Percentiles rank a stretch among this genome's conserved stretches.
phyloP scores from a whole-genome alignment of 768 basidiomycete genomes.

The Termitomyces sp. region DNA sequence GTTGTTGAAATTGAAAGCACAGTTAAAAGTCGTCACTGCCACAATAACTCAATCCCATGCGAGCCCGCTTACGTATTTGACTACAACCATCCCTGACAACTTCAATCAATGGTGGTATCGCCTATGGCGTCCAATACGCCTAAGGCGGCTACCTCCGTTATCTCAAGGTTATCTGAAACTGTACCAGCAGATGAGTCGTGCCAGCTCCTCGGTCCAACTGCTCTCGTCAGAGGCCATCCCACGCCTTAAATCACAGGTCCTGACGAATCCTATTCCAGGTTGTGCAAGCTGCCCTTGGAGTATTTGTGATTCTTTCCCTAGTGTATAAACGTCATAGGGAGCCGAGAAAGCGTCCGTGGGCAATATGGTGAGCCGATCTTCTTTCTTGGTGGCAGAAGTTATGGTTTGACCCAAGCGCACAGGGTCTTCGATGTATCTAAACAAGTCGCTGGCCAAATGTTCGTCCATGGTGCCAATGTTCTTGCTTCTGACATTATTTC shows the following conservation, averaged over 20 bases:
- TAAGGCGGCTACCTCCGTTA: neutral
- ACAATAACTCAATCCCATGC: slow-evolving; percentile 8
- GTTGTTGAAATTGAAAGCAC: neutral
- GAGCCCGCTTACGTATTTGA: slow-evolving; percentile 12
- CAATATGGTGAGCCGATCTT: slow-evolving; percentile 68
- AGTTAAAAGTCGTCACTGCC: slow-evolving; percentile 6
- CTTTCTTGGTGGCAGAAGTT: neutral
- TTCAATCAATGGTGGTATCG: neutral
- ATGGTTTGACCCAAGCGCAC: slow-evolving; percentile 12
- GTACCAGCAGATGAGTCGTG: slow-evolving; percentile 50
- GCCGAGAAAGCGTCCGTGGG: slow-evolving; percentile 82
- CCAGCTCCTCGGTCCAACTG: slow-evolving; percentile 48
- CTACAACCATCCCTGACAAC: neutral
- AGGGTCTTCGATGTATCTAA: slow-evolving; percentile 95
- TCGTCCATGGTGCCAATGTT: slow-evolving; percentile 77
- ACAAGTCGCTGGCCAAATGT: slow-evolving; percentile 83
- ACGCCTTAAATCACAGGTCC: slow-evolving; percentile 40
- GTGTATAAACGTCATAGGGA: slow-evolving; percentile 89
- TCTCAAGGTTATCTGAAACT: slow-evolving; percentile 14
- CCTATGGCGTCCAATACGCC: slow-evolving; percentile 2
- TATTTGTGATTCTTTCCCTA: slow-evolving; percentile 83
- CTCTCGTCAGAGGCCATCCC: slow-evolving; percentile 35
- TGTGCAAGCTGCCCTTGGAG: slow-evolving; percentile 86
- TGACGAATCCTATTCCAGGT: slow-evolving; percentile 54
- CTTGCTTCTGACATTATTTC: slow-evolving; percentile 78